A percentile compares a stretch with the other conserved stretches of the same genome.
These are phyloP conservation scores for Schizochytrium sp. DNA, from an alignment of 108 stramenopile genomes.

Conservation along the genomic window DNA sequence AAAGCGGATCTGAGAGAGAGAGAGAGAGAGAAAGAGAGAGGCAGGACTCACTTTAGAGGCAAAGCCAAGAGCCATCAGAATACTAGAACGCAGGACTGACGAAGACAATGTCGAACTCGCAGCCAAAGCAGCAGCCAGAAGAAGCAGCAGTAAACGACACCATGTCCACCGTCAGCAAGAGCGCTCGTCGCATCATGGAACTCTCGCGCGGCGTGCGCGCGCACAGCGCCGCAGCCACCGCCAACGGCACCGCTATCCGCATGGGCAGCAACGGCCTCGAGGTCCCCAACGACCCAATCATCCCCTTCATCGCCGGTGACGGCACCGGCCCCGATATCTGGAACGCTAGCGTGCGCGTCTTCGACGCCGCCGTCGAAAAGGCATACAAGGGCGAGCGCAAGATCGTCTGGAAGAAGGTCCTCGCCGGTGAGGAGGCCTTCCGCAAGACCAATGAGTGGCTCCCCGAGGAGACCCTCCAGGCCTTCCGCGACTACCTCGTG, in stretches of 20 bases:
- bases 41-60: no score
- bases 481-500: conserved; percentile 23
- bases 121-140: no score
- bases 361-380: conserved; percentile 27
- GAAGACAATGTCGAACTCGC: no score
- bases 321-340: conserved; percentile 32
- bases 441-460: conserved; percentile 22
- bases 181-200: not conserved
- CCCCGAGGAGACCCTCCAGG: conserved; percentile 27
- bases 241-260: not conserved
- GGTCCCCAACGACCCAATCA: conserved; percentile 28
- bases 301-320: conserved; percentile 31
- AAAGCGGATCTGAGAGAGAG: no score
- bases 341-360: conserved; percentile 12
- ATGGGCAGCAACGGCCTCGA: not conserved
- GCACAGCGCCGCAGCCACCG: not conserved
- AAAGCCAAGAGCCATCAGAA: no score
- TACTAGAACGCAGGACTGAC: no score
- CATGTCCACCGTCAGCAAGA: not conserved
- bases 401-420: conserved; percentile 20
- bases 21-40: no score
- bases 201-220: not conserved
- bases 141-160: no score
- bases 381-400: conserved; percentile 11
- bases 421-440: conserved; percentile 29